A percentile compares a stretch with the other conserved stretches of the same genome.
Conservation (phyloP, 805 yeast genomes). For the Nakazawaea pomicola region DNA sequence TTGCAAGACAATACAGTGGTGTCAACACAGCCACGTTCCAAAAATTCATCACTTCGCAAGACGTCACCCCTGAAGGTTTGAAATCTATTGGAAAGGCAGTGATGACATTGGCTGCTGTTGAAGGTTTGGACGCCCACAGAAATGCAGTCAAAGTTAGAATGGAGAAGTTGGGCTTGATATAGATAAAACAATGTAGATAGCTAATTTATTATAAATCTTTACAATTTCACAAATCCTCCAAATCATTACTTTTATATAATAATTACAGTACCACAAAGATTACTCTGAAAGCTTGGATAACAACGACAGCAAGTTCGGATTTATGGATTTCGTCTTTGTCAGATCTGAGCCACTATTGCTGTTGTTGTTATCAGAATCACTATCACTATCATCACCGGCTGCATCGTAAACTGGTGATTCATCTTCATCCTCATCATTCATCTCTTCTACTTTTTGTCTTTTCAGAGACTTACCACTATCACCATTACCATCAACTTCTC, state of each 20-base stretch:
- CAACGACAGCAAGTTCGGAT: slow-evolving; percentile 15
- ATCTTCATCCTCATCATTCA: slow-evolving; percentile 5
- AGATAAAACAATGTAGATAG: too few species aligned
- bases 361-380: slow-evolving; percentile 10
- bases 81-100: slow-evolving; percentile 92
- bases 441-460: slow-evolving; percentile 9
- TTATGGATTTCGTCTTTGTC: slow-evolving; percentile 8
- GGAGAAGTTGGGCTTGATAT: slow-evolving; percentile 65
- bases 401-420: slow-evolving; percentile 16
- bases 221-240: too few species aligned
- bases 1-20: slow-evolving; percentile 96
- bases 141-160: slow-evolving; percentile 94
- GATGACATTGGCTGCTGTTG: slow-evolving; percentile 91
- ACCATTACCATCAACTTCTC: too few species aligned
- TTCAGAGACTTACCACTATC: too few species aligned
- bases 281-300: slow-evolving; percentile 14
- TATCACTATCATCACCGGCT: slow-evolving; percentile 6
- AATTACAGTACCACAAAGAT: background rate
- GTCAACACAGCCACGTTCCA: slow-evolving; percentile 95
- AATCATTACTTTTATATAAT: background rate
- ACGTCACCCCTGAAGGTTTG: slow-evolving; percentile 80
- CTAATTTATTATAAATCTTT: too few species aligned
- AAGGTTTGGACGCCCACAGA: slow-evolving; percentile 96
- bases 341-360: background rate
- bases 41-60: slow-evolving; percentile 92